phyloP scores from a whole-genome alignment of 1,139 yeast species.

The Pichia sp. region DNA sequence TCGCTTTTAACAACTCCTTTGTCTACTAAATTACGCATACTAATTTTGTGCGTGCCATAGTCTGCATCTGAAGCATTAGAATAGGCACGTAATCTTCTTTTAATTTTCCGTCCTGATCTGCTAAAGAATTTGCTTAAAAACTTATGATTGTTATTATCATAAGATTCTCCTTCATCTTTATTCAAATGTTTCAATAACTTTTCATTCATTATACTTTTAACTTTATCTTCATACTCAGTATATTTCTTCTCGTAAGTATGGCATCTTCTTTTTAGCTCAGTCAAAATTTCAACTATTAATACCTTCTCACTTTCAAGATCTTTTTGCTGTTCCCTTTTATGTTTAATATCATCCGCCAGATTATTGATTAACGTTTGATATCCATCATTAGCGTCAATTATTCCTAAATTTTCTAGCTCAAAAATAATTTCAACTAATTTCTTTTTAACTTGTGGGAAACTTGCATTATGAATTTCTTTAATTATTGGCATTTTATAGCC shows the following conservation, averaged over 20 bases:
- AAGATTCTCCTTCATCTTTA: not conserved
- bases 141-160: not conserved
- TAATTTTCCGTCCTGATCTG: slow-evolving; percentile 10
- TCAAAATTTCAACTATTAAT: slow-evolving; percentile 53
- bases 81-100: not conserved
- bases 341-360: slow-evolving; percentile 77
- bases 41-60: slow-evolving; percentile 1
- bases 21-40: not conserved
- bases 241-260: slow-evolving; percentile 54
- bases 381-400: slow-evolving; percentile 59
- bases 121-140: slow-evolving; percentile 9
- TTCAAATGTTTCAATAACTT: slow-evolving; percentile 1
- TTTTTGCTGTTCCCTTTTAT: slow-evolving; percentile 62
- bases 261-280: slow-evolving; percentile 57
- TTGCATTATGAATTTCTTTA: slow-evolving; percentile 48
- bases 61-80: not conserved
- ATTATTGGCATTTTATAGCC: slow-evolving; percentile 29
- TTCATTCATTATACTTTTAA: slow-evolving; percentile 49
- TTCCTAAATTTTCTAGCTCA: slow-evolving; percentile 67
- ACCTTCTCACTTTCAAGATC: slow-evolving; percentile 54
- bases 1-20: slow-evolving; percentile 2
- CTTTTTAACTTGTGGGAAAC: slow-evolving; percentile 74
- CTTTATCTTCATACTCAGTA: slow-evolving; percentile 60
- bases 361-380: slow-evolving; percentile 78
- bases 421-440: slow-evolving; percentile 69